phyloP scores from a whole-genome alignment of 805 yeast species.

The Yarrowia keelungensis region DNA sequence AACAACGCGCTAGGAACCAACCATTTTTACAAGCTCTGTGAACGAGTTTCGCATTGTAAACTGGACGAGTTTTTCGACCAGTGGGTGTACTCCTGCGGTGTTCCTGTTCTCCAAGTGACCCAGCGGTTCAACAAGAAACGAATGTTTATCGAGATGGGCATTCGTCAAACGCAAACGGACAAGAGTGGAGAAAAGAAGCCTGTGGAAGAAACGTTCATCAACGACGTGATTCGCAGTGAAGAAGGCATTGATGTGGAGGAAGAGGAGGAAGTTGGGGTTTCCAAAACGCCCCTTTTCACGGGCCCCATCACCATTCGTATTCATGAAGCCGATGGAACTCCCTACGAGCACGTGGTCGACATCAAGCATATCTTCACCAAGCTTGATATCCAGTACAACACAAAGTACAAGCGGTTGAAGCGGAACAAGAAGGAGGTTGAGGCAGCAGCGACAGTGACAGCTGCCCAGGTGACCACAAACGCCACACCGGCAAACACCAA shows the following conservation, averaged over 20 bases:
- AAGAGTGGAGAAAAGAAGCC: slow-evolving; percentile 51
- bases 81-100: slow-evolving; percentile 91
- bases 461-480: slow-evolving; percentile 13
- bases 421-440: slow-evolving; percentile 57
- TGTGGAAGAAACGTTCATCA: slow-evolving; percentile 49
- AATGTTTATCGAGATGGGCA: slow-evolving; percentile 92
- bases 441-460: slow-evolving; percentile 13
- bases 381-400: slow-evolving; percentile 92
- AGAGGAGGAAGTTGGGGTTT: slow-evolving; percentile 31
- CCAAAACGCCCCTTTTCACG: slow-evolving; percentile 56
- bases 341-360: slow-evolving; percentile 96
- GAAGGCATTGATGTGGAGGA: slow-evolving; percentile 39
- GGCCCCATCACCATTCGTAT: slow-evolving; percentile 98
- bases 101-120: slow-evolving; percentile 85
- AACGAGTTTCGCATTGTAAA: slow-evolving; percentile 86
- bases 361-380: slow-evolving; percentile 84
- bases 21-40: slow-evolving; percentile 94
- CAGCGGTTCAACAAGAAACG: slow-evolving; percentile 94
- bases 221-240: slow-evolving; percentile 52
- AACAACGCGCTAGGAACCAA: slow-evolving; percentile 77
- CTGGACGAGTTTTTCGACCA: slow-evolving; percentile 85
- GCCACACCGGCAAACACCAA: slow-evolving; percentile 43
- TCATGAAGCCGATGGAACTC: slow-evolving; percentile 98
- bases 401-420: slow-evolving; percentile 84
- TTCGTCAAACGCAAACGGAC: slow-evolving; percentile 83